phyloP scores from a whole-genome alignment of 371 early-diverging fungal genomes.

The Mortierella sp. region DNA sequence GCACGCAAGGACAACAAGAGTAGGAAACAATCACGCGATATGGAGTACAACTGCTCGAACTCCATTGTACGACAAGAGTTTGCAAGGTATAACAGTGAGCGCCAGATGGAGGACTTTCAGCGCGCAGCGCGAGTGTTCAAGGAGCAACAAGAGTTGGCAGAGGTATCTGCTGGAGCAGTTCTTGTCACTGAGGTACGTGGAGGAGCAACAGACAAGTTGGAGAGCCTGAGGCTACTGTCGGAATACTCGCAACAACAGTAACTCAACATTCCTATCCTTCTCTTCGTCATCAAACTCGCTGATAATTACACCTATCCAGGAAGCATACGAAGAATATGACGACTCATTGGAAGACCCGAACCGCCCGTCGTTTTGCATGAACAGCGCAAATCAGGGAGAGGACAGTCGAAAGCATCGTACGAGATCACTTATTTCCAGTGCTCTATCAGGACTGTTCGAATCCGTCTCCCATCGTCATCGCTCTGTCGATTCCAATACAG shows the following conservation, averaged over 20 bases:
- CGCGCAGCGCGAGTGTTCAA: slow-evolving; percentile 44
- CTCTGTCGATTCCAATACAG: slow-evolving; percentile 14
- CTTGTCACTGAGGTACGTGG: slow-evolving; percentile 25
- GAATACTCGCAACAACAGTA: slow-evolving; percentile 5
- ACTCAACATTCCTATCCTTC: slow-evolving; percentile 3
- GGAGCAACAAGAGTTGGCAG: slow-evolving; percentile 42
- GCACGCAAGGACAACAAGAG: slow-evolving; percentile 12
- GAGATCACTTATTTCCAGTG: slow-evolving; percentile 8
- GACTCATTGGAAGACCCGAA: no score
- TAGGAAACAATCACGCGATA: slow-evolving; percentile 6
- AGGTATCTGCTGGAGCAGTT: slow-evolving; percentile 20
- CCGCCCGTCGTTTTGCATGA: no score
- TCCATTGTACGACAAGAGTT: slow-evolving; percentile 31
- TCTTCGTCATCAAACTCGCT: slow-evolving; percentile 6
- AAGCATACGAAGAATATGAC: slow-evolving; percentile 8
- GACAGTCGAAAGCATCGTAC: neutral
- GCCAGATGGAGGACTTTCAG: slow-evolving; percentile 52
- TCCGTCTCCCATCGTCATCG: slow-evolving; percentile 27
- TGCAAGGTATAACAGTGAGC: slow-evolving; percentile 45
- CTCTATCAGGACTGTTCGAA: slow-evolving; percentile 9
- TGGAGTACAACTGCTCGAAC: slow-evolving; percentile 28
- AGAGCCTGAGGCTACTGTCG: slow-evolving; percentile 1
- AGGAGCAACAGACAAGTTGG: slow-evolving; percentile 9
- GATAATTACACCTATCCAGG: slow-evolving; percentile 17
- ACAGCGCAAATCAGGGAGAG: neutral